Evolutionary conservation across 1,284 basidiomycete species (phyloP).

Genomic region (Boletus semigastroideus): DNA sequence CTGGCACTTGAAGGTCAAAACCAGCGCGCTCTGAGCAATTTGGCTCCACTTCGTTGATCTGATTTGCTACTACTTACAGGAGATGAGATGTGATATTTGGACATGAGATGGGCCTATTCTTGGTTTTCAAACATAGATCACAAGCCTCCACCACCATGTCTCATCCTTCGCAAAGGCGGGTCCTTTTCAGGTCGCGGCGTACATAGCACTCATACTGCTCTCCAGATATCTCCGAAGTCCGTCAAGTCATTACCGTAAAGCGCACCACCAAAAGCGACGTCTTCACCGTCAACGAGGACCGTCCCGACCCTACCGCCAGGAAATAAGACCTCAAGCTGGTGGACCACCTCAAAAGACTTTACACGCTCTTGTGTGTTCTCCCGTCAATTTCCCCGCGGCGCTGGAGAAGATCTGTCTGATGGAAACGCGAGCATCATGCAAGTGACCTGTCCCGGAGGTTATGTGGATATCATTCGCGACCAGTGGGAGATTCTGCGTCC

Average conservation of each 20-base stretch:
- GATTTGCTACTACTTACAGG: background rate
- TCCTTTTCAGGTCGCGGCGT: no score
- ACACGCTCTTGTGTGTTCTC: conserved; percentile 56
- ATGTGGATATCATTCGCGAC: no score
- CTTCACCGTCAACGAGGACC: conserved; percentile 52
- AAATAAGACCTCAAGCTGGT: conserved; percentile 32
- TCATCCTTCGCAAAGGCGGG: conserved; percentile 31
- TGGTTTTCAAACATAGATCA: no score
- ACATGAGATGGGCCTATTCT: no score
- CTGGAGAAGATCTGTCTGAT: no score
- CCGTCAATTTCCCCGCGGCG: conserved; percentile 2
- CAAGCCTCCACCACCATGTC: background rate
- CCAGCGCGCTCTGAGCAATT: no score
- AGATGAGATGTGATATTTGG: background rate
- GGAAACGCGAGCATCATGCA: no score
- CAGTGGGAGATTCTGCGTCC: no score
- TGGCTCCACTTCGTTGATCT: background rate
- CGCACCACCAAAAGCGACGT: conserved; percentile 34
- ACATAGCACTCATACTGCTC: background rate
- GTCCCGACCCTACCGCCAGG: conserved; percentile 31
- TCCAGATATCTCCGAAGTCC: conserved; percentile 49
- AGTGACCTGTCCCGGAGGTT: no score
- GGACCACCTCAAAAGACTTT: conserved; percentile 52
- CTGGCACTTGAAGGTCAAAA: background rate
- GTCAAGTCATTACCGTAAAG: conserved; percentile 46